Evolutionary conservation across 371 early-diverging fungal genomes (phyloP).

Genomic region (Gilbertella persicaria): DNA sequence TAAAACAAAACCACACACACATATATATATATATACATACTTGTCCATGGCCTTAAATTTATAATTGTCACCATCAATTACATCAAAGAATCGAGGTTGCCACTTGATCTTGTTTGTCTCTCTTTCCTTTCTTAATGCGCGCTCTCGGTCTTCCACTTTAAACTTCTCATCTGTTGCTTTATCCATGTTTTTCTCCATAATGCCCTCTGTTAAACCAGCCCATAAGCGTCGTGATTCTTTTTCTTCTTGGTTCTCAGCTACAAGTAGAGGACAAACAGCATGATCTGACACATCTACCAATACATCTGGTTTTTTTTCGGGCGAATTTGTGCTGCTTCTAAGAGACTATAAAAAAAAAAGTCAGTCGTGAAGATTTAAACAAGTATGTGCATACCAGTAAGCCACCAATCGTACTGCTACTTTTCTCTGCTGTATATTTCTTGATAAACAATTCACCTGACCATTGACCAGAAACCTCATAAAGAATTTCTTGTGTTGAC

Average conservation of each 20-base stretch:
- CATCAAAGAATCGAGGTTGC: slow-evolving; percentile 55
- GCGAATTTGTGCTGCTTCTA: background rate
- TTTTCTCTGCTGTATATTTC: slow-evolving; percentile 10
- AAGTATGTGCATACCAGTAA: slow-evolving; percentile 9
- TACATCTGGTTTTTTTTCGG: slow-evolving; percentile 10
- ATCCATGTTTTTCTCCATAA: slow-evolving; percentile 65
- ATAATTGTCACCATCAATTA: slow-evolving; percentile 24
- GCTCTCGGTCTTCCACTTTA: slow-evolving; percentile 81
- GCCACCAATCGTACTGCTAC: slow-evolving; percentile 1
- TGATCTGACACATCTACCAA: slow-evolving; percentile 19
- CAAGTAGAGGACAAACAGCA: slow-evolving; percentile 11
- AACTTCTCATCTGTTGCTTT: slow-evolving; percentile 81
- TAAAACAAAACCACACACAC: background rate
- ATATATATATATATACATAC: slow-evolving; percentile 6
- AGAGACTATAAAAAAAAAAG: background rate
- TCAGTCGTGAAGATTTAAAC: background rate
- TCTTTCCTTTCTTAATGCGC: slow-evolving; percentile 61
- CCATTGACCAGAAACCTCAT: slow-evolving; percentile 88
- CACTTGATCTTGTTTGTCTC: slow-evolving; percentile 51
- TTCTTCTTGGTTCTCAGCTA: slow-evolving; percentile 19
- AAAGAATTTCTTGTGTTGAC: slow-evolving; percentile 76
- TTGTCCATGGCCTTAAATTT: slow-evolving; percentile 18
- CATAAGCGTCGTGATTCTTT: slow-evolving; percentile 49
- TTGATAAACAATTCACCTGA: slow-evolving; percentile 69
- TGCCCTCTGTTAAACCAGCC: slow-evolving; percentile 75